A percentile compares a stretch with the other conserved stretches of the same genome.
phyloP scores from a whole-genome alignment of 805 yeast species.

The Ogataea allantospora region DNA sequence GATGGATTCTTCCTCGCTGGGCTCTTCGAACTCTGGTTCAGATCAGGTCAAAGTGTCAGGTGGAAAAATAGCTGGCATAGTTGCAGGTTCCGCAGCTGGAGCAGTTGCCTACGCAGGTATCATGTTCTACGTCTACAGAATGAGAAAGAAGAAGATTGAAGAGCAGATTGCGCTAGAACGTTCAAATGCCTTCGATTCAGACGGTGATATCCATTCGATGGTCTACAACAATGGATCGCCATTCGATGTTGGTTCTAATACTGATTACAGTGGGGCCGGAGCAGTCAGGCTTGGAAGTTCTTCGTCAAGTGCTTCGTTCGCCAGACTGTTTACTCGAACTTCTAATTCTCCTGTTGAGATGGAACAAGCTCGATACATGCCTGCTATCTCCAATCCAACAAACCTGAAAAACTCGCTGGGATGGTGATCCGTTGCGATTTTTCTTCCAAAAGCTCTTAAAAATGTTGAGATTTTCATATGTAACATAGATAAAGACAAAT shows the following conservation, averaged over 20 bases:
- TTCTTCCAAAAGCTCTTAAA: no score
- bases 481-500: slow-evolving; percentile 2
- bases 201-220: background rate
- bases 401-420: slow-evolving; percentile 71
- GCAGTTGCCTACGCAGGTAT: slow-evolving; percentile 61
- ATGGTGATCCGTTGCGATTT: no score
- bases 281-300: slow-evolving; percentile 14
- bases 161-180: slow-evolving; percentile 4
- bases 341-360: slow-evolving; percentile 15
- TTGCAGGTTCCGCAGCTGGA: slow-evolving; percentile 82
- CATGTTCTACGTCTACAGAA: slow-evolving; percentile 53
- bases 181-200: background rate
- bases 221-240: slow-evolving; percentile 1
- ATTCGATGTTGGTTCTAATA: slow-evolving; percentile 4
- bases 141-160: slow-evolving; percentile 31
- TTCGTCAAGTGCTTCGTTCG: slow-evolving; percentile 18
- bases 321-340: slow-evolving; percentile 14
- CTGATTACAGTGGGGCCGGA: slow-evolving; percentile 10
- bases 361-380: slow-evolving; percentile 33
- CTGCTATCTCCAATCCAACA: slow-evolving; percentile 64
- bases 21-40: slow-evolving; percentile 26
- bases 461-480: no score
- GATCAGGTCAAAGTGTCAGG: slow-evolving; percentile 14
- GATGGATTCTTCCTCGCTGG: slow-evolving; percentile 24
- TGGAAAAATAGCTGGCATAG: slow-evolving; percentile 65